These are phyloP conservation scores for Microbotryum intermedium DNA, from an alignment of 1,284 basidiomycete genomes.

Conservation along the genomic window DNA sequence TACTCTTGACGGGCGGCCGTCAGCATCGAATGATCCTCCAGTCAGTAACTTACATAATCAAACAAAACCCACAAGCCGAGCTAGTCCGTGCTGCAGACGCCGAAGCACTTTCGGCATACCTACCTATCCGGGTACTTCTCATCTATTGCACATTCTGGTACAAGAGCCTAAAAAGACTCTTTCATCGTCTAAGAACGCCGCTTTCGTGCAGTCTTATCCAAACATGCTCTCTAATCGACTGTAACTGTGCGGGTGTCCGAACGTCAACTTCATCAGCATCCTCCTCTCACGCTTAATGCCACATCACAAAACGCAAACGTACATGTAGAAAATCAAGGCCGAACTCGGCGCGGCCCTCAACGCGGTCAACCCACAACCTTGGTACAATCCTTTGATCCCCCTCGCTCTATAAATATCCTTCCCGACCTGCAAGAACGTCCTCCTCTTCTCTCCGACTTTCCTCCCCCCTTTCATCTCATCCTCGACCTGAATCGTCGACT, in stretches of 20 bases:
- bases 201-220: slow-evolving; percentile 15
- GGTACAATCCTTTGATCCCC: slow-evolving; percentile 80
- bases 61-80: too few relatives aligned
- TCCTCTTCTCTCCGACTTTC: slow-evolving; percentile 19
- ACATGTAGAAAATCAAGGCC: slow-evolving; percentile 83
- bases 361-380: slow-evolving; percentile 86
- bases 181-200: too few relatives aligned
- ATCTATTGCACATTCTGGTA: too few relatives aligned
- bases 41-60: too few relatives aligned
- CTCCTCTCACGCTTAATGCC: too few relatives aligned
- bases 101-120: too few relatives aligned
- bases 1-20: too few relatives aligned
- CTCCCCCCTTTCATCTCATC: slow-evolving; percentile 64
- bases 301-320: neutral
- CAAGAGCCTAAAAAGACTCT: too few relatives aligned
- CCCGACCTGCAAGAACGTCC: slow-evolving; percentile 63
- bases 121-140: too few relatives aligned
- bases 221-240: slow-evolving; percentile 33
- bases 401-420: slow-evolving; percentile 64
- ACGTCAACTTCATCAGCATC: neutral
- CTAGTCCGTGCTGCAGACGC: too few relatives aligned
- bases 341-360: slow-evolving; percentile 78
- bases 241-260: slow-evolving; percentile 16
- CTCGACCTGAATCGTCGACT: slow-evolving; percentile 90
- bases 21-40: too few relatives aligned